A percentile compares a stretch with the other conserved stretches of the same genome.
These are phyloP conservation scores for Paramecium sonneborni DNA, from an alignment of 73 alveolate species.

Conservation along the genomic window DNA sequence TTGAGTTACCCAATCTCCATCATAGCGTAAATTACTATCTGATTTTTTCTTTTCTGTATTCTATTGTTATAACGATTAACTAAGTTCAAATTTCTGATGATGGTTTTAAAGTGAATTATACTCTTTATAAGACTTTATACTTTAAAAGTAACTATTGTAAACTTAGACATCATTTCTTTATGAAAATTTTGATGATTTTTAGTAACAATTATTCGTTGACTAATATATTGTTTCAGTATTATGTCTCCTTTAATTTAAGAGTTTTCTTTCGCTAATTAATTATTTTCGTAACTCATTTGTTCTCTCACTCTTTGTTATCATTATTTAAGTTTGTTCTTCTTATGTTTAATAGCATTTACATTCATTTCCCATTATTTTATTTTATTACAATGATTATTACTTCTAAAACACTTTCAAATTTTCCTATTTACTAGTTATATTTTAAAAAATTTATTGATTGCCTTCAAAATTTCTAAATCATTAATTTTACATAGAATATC, in stretches of 20 bases:
- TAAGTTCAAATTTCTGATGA: background rate
- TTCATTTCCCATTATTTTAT: conserved; percentile 12
- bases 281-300: background rate
- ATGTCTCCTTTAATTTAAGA: background rate
- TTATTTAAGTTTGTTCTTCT: background rate
- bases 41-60: background rate
- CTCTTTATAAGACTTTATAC: background rate
- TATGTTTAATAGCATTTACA: background rate
- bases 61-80: background rate
- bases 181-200: background rate
- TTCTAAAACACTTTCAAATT: background rate
- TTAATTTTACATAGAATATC: background rate
- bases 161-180: background rate
- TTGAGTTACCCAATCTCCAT: conserved; percentile 78
- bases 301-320: background rate
- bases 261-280: conserved; percentile 25
- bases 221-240: conserved; percentile 23
- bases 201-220: background rate
- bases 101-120: background rate
- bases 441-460: background rate
- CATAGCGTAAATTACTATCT: conserved; percentile 78
- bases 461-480: background rate
- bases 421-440: background rate
- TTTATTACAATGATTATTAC: background rate
- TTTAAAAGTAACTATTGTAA: background rate